phyloP scores from a whole-genome alignment of 1,284 basidiomycete species.

The Ustilago xerochloae region DNA sequence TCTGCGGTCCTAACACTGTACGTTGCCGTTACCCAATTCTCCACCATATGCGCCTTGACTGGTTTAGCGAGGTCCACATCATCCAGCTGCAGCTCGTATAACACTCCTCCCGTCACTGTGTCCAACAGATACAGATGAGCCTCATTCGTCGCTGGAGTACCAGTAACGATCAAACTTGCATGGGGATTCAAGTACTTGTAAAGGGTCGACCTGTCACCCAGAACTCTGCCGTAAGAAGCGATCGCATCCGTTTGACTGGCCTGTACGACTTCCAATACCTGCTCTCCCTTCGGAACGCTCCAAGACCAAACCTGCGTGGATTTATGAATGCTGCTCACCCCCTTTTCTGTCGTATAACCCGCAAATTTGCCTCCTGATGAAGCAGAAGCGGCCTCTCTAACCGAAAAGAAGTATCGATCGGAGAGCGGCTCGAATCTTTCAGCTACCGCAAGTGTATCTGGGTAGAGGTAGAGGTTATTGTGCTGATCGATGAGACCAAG shows the following conservation, averaged over 20 bases:
- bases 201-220: slow-evolving; percentile 85
- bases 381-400: slow-evolving; percentile 12
- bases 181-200: slow-evolving; percentile 96
- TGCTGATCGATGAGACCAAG: slow-evolving; percentile 75
- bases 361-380: slow-evolving; percentile 21
- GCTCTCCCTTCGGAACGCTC: slow-evolving; percentile 44
- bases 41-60: slow-evolving; percentile 77
- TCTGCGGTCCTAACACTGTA: slow-evolving; percentile 74
- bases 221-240: slow-evolving; percentile 75
- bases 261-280: slow-evolving; percentile 42
- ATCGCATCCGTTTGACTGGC: slow-evolving; percentile 22
- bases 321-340: slow-evolving; percentile 32
- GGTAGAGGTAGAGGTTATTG: slow-evolving; percentile 66
- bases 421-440: slow-evolving; percentile 41
- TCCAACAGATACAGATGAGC: slow-evolving; percentile 79
- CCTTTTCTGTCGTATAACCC: slow-evolving; percentile 42
- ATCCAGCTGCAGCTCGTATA: slow-evolving; percentile 70
- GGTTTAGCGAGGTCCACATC: slow-evolving; percentile 67
- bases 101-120: slow-evolving; percentile 78
- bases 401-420: slow-evolving; percentile 38
- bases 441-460: slow-evolving; percentile 45
- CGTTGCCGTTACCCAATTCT: slow-evolving; percentile 93
- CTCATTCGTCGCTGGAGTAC: slow-evolving; percentile 68
- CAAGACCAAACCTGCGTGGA: slow-evolving; percentile 52
- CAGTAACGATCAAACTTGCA: slow-evolving; percentile 74